Evolutionary conservation across 2,329 filamentous ascomycete genomes (phyloP), one percentile per base, ranked within the genome.

Genomic region (Lecanosticta acicola): DNA sequence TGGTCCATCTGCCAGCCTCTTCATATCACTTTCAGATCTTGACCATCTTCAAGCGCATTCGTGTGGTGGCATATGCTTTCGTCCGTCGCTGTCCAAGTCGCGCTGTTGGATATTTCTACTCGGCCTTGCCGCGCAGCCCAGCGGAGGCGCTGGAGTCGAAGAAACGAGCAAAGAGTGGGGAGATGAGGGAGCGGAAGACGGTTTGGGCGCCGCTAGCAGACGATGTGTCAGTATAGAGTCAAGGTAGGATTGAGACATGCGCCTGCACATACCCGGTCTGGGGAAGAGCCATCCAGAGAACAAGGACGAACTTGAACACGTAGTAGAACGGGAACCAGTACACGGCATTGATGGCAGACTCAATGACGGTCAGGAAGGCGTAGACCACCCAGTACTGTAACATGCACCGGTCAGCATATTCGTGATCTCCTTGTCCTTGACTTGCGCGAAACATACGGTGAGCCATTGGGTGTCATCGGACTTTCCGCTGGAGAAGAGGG

Each of bases 321-420:
- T 87, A 98, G 85, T 98, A 98, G 77, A 98, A 98, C 66, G 93
- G 71, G 77, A 94, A 88, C 87, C 87, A 94, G 79, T 93, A 93
- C 54, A 91, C 85, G 54, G 88, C 85, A 71, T 79, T 89, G 64
- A 94, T 72, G 51, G 85, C 78, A 69, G 85, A 89, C 78, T 94
- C 87, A 60, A 88, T 66, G 40, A 93, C 85, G 52, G 84, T 89
- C 71, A 93, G 81, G 71, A 87, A 84, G 45, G 86, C 75, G 65
- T 87, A 93, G 52, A 87, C 84, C 49, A 94, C 85, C 87, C 87
- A 94, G 76, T 94, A 94, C 78, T 83, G 52, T 32, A 3, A 18
- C 19, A 37, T 16, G 19, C 3, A 13, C 17, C 8, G 20, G 50
- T 56, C 47, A 58, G 52, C n/a, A n/a, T 26, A 43, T 44, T 2